phyloP scores from a whole-genome alignment of 371 early-diverging fungal species.

The Umbelopsis sp. region DNA sequence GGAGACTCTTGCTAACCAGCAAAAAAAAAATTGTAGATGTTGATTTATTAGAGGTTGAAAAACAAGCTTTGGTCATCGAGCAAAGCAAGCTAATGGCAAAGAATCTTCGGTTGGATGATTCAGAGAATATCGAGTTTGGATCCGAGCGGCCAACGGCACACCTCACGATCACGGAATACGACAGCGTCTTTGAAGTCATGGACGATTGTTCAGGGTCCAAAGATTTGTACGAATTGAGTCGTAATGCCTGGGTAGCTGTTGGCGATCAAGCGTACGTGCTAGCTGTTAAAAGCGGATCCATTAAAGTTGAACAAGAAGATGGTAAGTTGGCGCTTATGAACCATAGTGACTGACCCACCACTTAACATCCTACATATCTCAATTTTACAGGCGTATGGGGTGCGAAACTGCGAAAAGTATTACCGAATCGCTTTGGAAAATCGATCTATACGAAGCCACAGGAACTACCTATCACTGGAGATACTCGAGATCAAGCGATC shows the following conservation, averaged over 20 bases:
- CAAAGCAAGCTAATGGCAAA: conserved; percentile 10
- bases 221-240: conserved; percentile 33
- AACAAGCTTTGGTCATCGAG: conserved; percentile 16
- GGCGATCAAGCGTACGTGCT: conserved; percentile 48
- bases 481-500: conserved; percentile 70
- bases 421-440: conserved; percentile 5
- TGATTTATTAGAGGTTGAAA: conserved; percentile 26
- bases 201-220: conserved; percentile 40
- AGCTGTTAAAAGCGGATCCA: conserved; percentile 22
- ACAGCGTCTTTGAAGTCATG: conserved; percentile 51
- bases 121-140: background rate
- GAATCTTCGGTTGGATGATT: conserved; percentile 17
- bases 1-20: background rate
- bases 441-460: conserved; percentile 1
- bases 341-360: background rate
- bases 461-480: conserved; percentile 24
- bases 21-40: conserved; percentile 24
- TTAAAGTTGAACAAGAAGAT: background rate
- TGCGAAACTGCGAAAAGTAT: conserved; percentile 4
- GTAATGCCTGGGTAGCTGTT: conserved; percentile 54
- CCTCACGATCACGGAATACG: conserved; percentile 56
- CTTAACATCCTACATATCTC: background rate
- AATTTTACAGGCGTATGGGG: background rate
- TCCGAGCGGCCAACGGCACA: conserved; percentile 19
- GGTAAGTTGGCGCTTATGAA: background rate